Percentiles rank a stretch among this genome's conserved stretches.
Evolutionary conservation across 208 protist species (phyloP).

Genomic region (Blechomonas ayalai): DNA sequence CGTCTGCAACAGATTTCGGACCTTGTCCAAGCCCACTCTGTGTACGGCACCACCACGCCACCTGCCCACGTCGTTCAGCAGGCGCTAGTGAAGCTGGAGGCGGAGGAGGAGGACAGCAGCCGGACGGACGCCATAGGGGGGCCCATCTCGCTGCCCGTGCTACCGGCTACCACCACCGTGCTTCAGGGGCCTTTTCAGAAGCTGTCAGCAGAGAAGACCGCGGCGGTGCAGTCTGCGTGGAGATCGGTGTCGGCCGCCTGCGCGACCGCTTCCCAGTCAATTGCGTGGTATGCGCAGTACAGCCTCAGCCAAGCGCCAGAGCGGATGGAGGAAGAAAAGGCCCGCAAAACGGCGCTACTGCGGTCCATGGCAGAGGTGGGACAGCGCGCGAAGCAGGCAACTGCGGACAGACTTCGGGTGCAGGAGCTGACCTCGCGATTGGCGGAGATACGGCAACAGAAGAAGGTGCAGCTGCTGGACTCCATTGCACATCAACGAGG

Average conservation of each 20-base stretch:
- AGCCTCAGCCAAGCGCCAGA: conserved; percentile 22
- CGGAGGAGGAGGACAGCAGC: too few species aligned
- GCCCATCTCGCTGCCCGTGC: too few species aligned
- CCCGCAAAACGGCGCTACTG: conserved; percentile 8
- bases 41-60: too few species aligned
- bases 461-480: neutral
- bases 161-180: too few species aligned
- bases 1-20: too few species aligned
- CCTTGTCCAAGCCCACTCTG: too few species aligned
- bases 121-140: too few species aligned
- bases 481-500: too few species aligned
- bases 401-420: conserved; percentile 1
- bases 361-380: conserved; percentile 2
- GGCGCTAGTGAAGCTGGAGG: too few species aligned
- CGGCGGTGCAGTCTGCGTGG: neutral
- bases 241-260: neutral
- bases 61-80: too few species aligned
- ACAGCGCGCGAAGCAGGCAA: conserved; percentile 2
- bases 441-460: neutral
- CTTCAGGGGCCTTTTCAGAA: too few species aligned
- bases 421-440: neutral
- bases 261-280: conserved; percentile 11
- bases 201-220: too few species aligned
- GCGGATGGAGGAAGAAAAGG: conserved; percentile 23
- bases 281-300: conserved; percentile 58